Conservation (phyloP, 331 rosid species). For the Dryas integrifolia region DNA sequence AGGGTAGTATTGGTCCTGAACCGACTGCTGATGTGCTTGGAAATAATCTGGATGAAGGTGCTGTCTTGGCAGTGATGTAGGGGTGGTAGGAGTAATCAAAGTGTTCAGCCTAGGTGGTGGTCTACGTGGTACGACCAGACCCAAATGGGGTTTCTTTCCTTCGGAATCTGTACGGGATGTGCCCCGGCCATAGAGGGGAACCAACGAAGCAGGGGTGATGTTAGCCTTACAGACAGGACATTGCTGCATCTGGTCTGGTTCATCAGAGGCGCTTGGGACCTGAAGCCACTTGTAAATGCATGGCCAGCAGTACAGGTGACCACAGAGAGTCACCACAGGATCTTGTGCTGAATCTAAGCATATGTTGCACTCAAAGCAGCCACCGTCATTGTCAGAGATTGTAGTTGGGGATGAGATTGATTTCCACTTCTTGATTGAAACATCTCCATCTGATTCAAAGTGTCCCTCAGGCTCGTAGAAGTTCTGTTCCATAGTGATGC, state of each 20-base stretch:
- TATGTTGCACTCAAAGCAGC: slow-evolving; percentile 83
- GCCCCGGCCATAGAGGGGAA: slow-evolving; percentile 91
- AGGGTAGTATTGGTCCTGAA: slow-evolving; percentile 55
- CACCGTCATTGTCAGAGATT: slow-evolving; percentile 36
- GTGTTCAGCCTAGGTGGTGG: slow-evolving; percentile 56
- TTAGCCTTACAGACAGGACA: slow-evolving; percentile 87
- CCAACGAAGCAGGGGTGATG: slow-evolving; percentile 56
- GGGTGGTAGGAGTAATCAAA: slow-evolving; percentile 28
- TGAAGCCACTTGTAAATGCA: slow-evolving; percentile 89
- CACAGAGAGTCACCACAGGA: slow-evolving; percentile 91
- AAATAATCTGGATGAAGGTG: slow-evolving; percentile 49
- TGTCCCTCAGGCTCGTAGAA: slow-evolving; percentile 44
- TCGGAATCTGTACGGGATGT: slow-evolving; percentile 42
- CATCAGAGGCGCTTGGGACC: slow-evolving; percentile 45
- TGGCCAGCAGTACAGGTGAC: slow-evolving; percentile 91
- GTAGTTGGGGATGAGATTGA: slow-evolving; percentile 36
- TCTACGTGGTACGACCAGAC: slow-evolving; percentile 45
- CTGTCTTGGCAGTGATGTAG: slow-evolving; percentile 38
- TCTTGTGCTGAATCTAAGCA: slow-evolving; percentile 81
- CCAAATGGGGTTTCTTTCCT: slow-evolving; percentile 46
- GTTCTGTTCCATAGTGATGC: slow-evolving; percentile 37
- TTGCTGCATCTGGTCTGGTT: slow-evolving; percentile 34
- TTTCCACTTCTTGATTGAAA: slow-evolving; percentile 48
- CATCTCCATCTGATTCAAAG: slow-evolving; percentile 43
- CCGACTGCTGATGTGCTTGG: slow-evolving; percentile 42